These are phyloP conservation scores for Lasiosphaeria hispida DNA, from an alignment of 495 filamentous ascomycete species.

Conservation along the genomic window DNA sequence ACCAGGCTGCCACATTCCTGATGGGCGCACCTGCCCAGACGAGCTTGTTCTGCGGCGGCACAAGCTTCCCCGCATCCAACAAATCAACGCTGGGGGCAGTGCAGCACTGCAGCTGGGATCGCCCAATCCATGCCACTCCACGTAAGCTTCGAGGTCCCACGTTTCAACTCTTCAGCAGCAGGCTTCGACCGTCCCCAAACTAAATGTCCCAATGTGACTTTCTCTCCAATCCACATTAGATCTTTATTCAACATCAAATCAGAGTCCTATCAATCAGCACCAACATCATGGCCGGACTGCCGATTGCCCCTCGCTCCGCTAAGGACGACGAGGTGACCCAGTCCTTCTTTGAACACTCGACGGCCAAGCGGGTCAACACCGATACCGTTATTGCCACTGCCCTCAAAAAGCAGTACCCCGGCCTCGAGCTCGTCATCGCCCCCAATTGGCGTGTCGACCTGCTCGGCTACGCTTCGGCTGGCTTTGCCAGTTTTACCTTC, in stretches of 20 bases:
- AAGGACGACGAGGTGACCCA: slow-evolving; percentile 23
- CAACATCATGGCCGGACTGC: neutral
- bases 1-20: too few relatives aligned
- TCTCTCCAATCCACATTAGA: too few relatives aligned
- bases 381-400: slow-evolving; percentile 50
- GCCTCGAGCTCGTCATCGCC: slow-evolving; percentile 47
- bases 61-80: slow-evolving; percentile 8
- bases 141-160: neutral
- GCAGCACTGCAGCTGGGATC: neutral
- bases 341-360: slow-evolving; percentile 44
- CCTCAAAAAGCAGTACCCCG: slow-evolving; percentile 50
- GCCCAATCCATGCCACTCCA: neutral
- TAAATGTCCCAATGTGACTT: too few relatives aligned
- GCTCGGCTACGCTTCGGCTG: slow-evolving; percentile 49
- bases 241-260: neutral
- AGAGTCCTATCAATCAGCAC: neutral
- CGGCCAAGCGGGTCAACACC: slow-evolving; percentile 48
- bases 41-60: neutral
- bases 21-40: neutral
- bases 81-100: neutral
- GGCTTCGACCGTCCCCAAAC: too few relatives aligned
- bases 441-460: slow-evolving; percentile 38
- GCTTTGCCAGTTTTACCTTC: slow-evolving; percentile 41
- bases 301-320: neutral
- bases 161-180: too few relatives aligned